phyloP scores from a whole-genome alignment of 169 alveolate genomes.

The Eimeria maxima region DNA sequence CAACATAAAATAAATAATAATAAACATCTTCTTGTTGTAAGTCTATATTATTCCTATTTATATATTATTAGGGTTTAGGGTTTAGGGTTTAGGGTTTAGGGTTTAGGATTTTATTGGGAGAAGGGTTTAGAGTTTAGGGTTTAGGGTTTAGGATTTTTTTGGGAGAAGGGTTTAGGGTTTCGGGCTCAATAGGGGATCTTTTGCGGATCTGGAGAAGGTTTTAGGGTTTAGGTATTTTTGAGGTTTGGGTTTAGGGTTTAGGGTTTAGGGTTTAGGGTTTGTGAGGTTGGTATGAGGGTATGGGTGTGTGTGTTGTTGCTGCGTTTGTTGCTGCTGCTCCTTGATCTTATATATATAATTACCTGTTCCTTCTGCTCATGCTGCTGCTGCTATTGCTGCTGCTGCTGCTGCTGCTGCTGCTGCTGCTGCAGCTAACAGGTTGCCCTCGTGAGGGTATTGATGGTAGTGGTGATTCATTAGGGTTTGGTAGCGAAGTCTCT shows the following conservation, averaged over 20 bases:
- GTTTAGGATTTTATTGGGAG: neutral
- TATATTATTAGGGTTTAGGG: neutral
- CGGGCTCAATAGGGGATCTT: no score
- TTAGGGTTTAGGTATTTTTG: neutral
- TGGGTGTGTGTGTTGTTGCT: neutral
- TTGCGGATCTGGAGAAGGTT: no score
- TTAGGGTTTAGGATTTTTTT: neutral
- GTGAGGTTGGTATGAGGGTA: neutral
- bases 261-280: constrained; percentile 11
- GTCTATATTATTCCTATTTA: neutral
- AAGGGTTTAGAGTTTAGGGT: neutral
- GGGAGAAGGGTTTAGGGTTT: neutral
- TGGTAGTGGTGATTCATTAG: neutral
- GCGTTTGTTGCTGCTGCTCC: neutral
- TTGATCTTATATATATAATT: no score
- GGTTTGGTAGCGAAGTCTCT: constrained; percentile 17
- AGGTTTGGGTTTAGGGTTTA: constrained; percentile 18
- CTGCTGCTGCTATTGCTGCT: constrained; percentile 26
- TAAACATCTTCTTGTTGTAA: neutral
- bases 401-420: constrained; percentile 36
- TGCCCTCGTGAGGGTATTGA: constrained; percentile 6
- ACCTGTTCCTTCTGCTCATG: no score
- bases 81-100: constrained; percentile 4
- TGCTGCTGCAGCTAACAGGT: constrained; percentile 64
- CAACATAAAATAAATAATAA: neutral